Conservation (phyloP, 352 stramenopile species). For the Phytophthora sp. region DNA sequence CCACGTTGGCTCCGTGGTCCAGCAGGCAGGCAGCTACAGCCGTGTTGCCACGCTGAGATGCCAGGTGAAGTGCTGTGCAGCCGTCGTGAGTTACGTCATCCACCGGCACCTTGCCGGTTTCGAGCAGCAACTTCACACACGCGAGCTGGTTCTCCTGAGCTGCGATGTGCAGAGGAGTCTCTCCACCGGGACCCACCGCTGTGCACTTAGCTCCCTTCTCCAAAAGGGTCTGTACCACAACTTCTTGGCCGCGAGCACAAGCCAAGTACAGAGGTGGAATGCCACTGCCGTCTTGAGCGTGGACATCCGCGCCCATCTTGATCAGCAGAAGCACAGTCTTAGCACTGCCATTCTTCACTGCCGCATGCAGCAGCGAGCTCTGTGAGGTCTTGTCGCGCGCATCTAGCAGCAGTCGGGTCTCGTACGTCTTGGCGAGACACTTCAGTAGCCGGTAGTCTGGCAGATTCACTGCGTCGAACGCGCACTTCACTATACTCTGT, state of each 20-base stretch:
- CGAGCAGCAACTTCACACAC: conserved; percentile 70
- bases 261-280: conserved; percentile 83
- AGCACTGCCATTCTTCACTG: conserved; percentile 55
- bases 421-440: conserved; percentile 55
- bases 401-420: conserved; percentile 46
- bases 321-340: conserved; percentile 70
- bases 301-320: conserved; percentile 66
- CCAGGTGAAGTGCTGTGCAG: conserved; percentile 80
- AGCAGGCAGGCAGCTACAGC: conserved; percentile 68
- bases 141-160: conserved; percentile 83
- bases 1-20: conserved; percentile 70
- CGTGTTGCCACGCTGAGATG: conserved; percentile 80
- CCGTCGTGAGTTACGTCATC: conserved; percentile 62
- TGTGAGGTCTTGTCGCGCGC: conserved; percentile 50
- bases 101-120: conserved; percentile 48
- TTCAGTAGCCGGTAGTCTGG: conserved; percentile 63
- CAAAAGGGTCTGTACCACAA: conserved; percentile 67
- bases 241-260: conserved; percentile 66
- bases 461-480: conserved; percentile 52
- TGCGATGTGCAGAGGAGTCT: conserved; percentile 81
- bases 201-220: conserved; percentile 58
- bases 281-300: conserved; percentile 60
- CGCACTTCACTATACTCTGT: conserved; percentile 42
- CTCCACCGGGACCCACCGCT: conserved; percentile 68
- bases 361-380: conserved; percentile 67